Evolutionary conservation across 768 basidiomycete species (phyloP).

Genomic region (Rhizopogon roseolus): DNA sequence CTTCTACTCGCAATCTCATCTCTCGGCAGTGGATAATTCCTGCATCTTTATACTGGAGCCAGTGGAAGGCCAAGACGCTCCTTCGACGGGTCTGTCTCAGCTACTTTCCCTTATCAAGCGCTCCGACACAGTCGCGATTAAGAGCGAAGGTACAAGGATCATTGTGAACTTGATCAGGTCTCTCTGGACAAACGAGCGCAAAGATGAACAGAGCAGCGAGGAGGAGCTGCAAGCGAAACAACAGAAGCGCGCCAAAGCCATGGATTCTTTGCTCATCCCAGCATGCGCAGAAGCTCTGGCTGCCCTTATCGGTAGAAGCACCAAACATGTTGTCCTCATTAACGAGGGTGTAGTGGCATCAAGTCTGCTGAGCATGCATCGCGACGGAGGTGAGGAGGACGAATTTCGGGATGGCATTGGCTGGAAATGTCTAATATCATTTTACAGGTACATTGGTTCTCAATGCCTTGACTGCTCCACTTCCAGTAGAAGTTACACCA

Average conservation of each 20-base stretch:
- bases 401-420: background rate
- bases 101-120: conserved; percentile 73
- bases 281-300: conserved; percentile 60
- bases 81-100: conserved; percentile 54
- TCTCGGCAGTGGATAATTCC: conserved; percentile 38
- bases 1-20: conserved; percentile 35
- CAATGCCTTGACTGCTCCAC: conserved; percentile 49
- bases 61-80: conserved; percentile 19
- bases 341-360: conserved; percentile 88
- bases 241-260: conserved; percentile 48
- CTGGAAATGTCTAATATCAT: conserved; percentile 1
- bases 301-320: conserved; percentile 69
- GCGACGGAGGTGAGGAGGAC: conserved; percentile 52
- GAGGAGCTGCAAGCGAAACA: conserved; percentile 37
- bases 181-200: conserved; percentile 55
- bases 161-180: conserved; percentile 83
- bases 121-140: conserved; percentile 76
- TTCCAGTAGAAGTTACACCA: conserved; percentile 36
- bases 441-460: conserved; percentile 56
- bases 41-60: conserved; percentile 46
- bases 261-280: conserved; percentile 45
- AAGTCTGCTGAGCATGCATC: conserved; percentile 66
- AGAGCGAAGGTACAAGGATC: conserved; percentile 87
- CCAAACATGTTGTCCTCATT: conserved; percentile 77
- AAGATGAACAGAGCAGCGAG: conserved; percentile 20